Percentiles rank a stretch among this genome's conserved stretches.
These are phyloP conservation scores for Aspergillus affinis DNA, from an alignment of 495 filamentous ascomycete genomes.

Conservation along the genomic window DNA sequence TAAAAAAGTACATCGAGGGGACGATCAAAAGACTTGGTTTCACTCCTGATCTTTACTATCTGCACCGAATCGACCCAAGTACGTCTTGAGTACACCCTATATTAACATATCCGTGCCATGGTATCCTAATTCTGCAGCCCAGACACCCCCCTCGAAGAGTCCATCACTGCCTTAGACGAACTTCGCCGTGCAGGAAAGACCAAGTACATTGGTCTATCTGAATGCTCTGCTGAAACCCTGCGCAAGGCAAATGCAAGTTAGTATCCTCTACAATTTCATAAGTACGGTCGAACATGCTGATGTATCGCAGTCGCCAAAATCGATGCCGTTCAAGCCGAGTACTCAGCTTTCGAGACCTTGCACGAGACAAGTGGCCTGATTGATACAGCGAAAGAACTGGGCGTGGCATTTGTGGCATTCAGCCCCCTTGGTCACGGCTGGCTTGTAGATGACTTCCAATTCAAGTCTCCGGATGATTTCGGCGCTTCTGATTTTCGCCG, in stretches of 20 bases:
- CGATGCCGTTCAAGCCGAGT: slow-evolving; percentile 52
- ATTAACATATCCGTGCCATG: background rate
- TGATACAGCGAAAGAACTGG: slow-evolving; percentile 40
- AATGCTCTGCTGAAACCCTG: slow-evolving; percentile 44
- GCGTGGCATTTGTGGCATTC: slow-evolving; percentile 44
- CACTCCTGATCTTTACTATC: slow-evolving; percentile 1
- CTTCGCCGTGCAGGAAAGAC: slow-evolving; percentile 47
- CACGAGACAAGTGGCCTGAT: slow-evolving; percentile 44
- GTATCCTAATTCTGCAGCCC: background rate
- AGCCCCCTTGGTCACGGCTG: slow-evolving; percentile 48
- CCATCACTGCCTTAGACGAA: slow-evolving; percentile 47
- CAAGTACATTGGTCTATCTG: slow-evolving; percentile 48
- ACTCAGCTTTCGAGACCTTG: slow-evolving; percentile 50
- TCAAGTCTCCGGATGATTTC: slow-evolving; percentile 45
- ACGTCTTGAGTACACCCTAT: slow-evolving; percentile 8
- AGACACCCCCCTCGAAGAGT: slow-evolving; percentile 51
- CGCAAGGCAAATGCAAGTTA: slow-evolving; percentile 46
- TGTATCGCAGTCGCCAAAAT: slow-evolving; percentile 43
- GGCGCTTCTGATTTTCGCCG: slow-evolving; percentile 44
- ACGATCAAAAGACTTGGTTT: background rate
- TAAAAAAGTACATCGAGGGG: background rate
- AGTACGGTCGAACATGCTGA: background rate
- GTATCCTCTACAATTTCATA: background rate
- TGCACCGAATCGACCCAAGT: slow-evolving; percentile 35
- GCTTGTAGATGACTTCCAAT: slow-evolving; percentile 45